These are phyloP conservation scores for Phytomonas francai DNA, from an alignment of 208 protist genomes.

Conservation along the genomic window DNA sequence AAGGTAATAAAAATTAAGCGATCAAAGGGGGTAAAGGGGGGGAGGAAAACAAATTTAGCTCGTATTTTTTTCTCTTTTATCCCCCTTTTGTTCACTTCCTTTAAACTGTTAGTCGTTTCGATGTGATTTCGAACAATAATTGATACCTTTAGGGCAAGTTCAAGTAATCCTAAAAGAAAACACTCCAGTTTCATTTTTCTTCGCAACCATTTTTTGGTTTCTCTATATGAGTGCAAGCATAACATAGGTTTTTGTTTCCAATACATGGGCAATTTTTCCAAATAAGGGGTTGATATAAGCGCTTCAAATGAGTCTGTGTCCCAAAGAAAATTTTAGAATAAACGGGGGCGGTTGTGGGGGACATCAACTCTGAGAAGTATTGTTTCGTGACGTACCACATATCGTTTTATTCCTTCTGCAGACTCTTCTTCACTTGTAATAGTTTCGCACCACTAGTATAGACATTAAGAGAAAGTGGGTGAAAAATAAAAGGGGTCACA, in stretches of 20 bases:
- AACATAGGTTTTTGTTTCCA: neutral
- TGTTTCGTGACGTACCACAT: neutral
- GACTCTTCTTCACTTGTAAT: neutral
- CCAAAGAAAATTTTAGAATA: neutral
- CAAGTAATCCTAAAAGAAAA: neutral
- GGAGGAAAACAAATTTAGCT: neutral
- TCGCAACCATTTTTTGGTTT: neutral
- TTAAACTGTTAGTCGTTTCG: neutral
- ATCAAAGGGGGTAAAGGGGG: neutral
- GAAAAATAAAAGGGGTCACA: neutral
- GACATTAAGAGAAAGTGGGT: neutral
- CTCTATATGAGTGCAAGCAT: neutral
- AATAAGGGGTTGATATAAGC: neutral
- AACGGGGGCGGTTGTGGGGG: neutral
- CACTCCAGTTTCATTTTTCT: neutral
- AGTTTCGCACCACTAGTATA: neutral
- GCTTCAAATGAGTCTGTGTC: neutral
- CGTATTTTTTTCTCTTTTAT: neutral
- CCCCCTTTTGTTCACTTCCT: neutral
- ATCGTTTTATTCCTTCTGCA: neutral
- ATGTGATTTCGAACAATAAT: neutral
- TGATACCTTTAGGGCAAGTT: neutral
- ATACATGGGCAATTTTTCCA: neutral
- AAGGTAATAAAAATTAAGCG: neutral
- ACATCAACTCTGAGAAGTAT: neutral